Evolutionary conservation across 805 yeast species (phyloP).

Genomic region (Schwanniomyces polymorphus): DNA sequence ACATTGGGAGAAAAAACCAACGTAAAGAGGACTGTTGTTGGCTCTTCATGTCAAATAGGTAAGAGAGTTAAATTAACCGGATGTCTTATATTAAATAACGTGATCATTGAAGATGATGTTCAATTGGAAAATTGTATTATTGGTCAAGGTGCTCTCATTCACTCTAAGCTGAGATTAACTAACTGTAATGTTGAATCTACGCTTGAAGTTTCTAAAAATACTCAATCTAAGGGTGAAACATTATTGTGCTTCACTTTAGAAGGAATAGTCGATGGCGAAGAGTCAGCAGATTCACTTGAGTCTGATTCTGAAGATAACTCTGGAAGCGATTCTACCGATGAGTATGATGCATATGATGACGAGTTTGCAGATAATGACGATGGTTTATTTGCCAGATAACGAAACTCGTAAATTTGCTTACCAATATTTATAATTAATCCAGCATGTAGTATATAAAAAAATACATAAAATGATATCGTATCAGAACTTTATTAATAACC

Average conservation of each 20-base stretch:
- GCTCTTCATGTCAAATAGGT: slow-evolving; percentile 74
- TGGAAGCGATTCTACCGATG: slow-evolving; percentile 31
- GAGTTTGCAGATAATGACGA: slow-evolving; percentile 62
- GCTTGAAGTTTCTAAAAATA: slow-evolving; percentile 62
- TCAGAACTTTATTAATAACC: background rate
- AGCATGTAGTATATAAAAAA: background rate
- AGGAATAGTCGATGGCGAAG: slow-evolving; percentile 37
- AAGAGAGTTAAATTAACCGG: slow-evolving; percentile 86
- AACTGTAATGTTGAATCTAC: slow-evolving; percentile 87
- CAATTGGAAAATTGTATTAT: slow-evolving; percentile 83
- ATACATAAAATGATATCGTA: slow-evolving; percentile 1
- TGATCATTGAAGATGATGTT: slow-evolving; percentile 74
- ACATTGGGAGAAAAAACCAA: slow-evolving; percentile 77
- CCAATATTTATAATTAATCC: background rate
- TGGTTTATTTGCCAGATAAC: slow-evolving; percentile 46
- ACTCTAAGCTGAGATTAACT: slow-evolving; percentile 62
- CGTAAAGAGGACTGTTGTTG: slow-evolving; percentile 83
- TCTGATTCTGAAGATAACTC: slow-evolving; percentile 36
- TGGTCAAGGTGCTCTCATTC: slow-evolving; percentile 68
- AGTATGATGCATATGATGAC: slow-evolving; percentile 46
- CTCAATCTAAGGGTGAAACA: slow-evolving; percentile 59
- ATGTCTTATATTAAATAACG: slow-evolving; percentile 73
- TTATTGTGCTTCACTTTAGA: slow-evolving; percentile 44
- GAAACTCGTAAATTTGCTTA: background rate
- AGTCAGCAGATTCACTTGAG: slow-evolving; percentile 24